Conservation (phyloP, 164 flowering plant genomes). For the Warburgia ugandensis region DNA sequence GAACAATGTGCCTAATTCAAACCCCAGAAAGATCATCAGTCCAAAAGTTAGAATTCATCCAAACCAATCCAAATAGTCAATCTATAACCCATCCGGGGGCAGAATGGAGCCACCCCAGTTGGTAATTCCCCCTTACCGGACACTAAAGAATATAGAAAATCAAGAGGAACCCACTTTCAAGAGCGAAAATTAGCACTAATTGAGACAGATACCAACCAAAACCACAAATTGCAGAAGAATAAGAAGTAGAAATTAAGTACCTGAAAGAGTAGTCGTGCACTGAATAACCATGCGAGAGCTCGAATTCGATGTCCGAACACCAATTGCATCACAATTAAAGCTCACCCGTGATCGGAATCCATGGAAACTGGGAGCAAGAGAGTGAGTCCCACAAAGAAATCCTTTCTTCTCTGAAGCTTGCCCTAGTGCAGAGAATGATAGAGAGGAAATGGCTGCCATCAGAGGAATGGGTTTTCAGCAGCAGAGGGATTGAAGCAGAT, state of each 20-base stretch:
- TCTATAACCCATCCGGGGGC: too few relatives aligned
- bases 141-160: not conserved
- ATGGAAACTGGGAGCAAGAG: conserved; percentile 9
- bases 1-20: too few relatives aligned
- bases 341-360: conserved; percentile 10
- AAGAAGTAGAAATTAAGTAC: conserved; percentile 5
- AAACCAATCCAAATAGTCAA: not conserved
- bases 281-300: conserved; percentile 22
- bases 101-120: too few relatives aligned
- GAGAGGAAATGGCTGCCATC: conserved; percentile 34
- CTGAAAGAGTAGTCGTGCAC: conserved; percentile 29
- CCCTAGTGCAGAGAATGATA: conserved; percentile 21
- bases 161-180: not conserved
- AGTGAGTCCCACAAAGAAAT: conserved; percentile 3
- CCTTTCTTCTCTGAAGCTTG: conserved; percentile 17
- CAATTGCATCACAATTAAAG: conserved; percentile 9
- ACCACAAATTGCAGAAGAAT: not conserved
- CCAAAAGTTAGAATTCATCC: not conserved
- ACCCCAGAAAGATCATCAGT: too few relatives aligned
- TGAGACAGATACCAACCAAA: not conserved
- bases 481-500: not conserved
- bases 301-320: conserved; percentile 12
- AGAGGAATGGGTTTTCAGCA: not conserved
- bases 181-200: not conserved
- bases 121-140: too few relatives aligned